Base-by-base conservation (phyloP, 148 eudicot species). In the Camellia granthamiana region DNA sequence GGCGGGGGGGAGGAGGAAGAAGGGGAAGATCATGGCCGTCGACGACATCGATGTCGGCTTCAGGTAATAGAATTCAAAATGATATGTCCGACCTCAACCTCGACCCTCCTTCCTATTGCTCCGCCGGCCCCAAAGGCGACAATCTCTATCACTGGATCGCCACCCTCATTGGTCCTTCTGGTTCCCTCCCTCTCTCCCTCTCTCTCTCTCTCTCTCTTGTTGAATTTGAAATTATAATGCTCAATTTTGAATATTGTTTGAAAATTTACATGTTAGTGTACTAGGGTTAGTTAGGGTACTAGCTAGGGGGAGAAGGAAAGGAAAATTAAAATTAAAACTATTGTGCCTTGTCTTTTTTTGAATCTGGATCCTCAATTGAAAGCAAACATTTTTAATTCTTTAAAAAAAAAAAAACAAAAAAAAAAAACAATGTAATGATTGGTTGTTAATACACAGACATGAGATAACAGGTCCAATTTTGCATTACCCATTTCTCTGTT, bases 81-180 rank as follows among this genome's bases (percentile, higher is more conserved):
- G 98, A 94, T 76, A 86, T 94, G 92, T 87, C 89, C 13, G 95
- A 96, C 62, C 85, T 96, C 68, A 87, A 89, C 69, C 75, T 76
- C 5, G 85, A 86, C 63, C 94, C 99, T 42, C 98, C 94, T 55
- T 83, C 90, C 7, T 89, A 91, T 71, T 94, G 94, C 83, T 92
- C 94, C 8, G 98, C 98, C 67, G 95, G 98, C 30, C 98, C 97
- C 69, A 94, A 91, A 83, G 99, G 95, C 60, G 98, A 96, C 83
- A 96, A 89, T 83, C 94, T 96, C 11, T 89, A 92, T 73, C 92
- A 96, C 66, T 96, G 99, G 99, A 86, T 94, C 14, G 97, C 99
- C 80, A 94, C 99, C 81, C 81, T 96, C 80, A 69, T 88, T 13
- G 98, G 93, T n/a, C 93, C 97, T 43, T 87, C 90, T 13, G 97